Base-by-base conservation (phyloP, 768 basidiomycete species). In the Tulasnella sp. region DNA sequence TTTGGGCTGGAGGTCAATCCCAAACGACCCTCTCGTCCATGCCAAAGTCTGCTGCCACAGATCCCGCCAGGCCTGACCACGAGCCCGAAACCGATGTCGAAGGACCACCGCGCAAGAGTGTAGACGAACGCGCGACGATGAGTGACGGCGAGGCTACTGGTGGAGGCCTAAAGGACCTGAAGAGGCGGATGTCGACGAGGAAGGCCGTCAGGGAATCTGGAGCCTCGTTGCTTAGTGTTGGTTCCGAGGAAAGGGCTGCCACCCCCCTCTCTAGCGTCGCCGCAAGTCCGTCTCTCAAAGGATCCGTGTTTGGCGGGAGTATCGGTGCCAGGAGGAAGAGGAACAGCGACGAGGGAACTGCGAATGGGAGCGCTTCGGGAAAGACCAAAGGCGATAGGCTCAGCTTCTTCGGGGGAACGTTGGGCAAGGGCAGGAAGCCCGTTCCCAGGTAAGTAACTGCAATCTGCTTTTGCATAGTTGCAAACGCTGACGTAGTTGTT, bases 371-470 rank as follows among this genome's bases (percentile, higher is more conserved):
- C 35, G 48, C 26, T 23, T 55, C 73, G 7, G 48, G 32, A 1
- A 55, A 11, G 48, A 83, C n/a, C 82, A 84, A 82, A 79, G 80
- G 81, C 70, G 80, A 81, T 39, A 82, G 83, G 69, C 73, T 93
- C 79, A 95, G 94, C 81, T 90, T 97, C 81, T 97, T 98, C 82
- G 93, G 93, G 16, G 88, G 87, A 0, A 85, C 90, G 6, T 82
- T 93, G 75, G 89, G 90, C 39, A 92, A 91, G 83, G 85, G 86
- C 55, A 85, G 95, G 80, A 96, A 98, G 83, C 95, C 95, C 0
- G 88, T 94, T 0, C 94, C 94, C 23, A 89, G 89, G 83, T 90
- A 90, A 80, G 88, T 35, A 90, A 32, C 81, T 85, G 91, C 91
- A 82, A 81, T 91, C 86, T 72, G 26, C 80, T 81, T 78, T 44